These are phyloP conservation scores for Ramaria sp. DNA, from an alignment of 768 basidiomycete species.

Conservation along the genomic window DNA sequence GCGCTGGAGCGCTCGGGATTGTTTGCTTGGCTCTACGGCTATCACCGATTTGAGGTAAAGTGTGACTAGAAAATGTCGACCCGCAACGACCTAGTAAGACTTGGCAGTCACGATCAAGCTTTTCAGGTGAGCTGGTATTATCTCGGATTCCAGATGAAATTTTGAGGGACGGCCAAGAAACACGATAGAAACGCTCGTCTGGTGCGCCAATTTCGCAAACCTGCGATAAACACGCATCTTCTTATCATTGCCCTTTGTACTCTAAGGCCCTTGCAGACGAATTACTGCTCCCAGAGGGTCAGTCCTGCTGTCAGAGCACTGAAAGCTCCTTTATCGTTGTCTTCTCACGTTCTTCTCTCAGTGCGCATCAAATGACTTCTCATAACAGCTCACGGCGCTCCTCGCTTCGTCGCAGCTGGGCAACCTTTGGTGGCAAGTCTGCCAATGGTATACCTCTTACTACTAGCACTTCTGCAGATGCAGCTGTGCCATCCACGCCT, in stretches of 20 bases:
- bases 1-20: too few species aligned
- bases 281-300: background rate
- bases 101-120: too few species aligned
- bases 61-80: too few species aligned
- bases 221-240: background rate
- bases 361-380: background rate
- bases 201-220: background rate
- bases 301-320: background rate
- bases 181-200: background rate
- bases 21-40: too few species aligned
- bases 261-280: background rate
- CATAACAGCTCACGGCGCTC: slow-evolving; percentile 2
- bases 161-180: background rate
- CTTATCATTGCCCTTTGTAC: background rate
- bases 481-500: background rate
- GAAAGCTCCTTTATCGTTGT: background rate
- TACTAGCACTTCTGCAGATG: background rate
- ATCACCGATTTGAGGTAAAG: too few species aligned
- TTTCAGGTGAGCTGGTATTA: too few species aligned
- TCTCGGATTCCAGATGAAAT: background rate
- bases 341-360: background rate
- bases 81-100: too few species aligned
- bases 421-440: background rate
- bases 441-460: background rate
- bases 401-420: slow-evolving; percentile 8